Evolutionary conservation across 148 eudicot genomes (phyloP).

Genomic region (Fagopyrum esculentum): DNA sequence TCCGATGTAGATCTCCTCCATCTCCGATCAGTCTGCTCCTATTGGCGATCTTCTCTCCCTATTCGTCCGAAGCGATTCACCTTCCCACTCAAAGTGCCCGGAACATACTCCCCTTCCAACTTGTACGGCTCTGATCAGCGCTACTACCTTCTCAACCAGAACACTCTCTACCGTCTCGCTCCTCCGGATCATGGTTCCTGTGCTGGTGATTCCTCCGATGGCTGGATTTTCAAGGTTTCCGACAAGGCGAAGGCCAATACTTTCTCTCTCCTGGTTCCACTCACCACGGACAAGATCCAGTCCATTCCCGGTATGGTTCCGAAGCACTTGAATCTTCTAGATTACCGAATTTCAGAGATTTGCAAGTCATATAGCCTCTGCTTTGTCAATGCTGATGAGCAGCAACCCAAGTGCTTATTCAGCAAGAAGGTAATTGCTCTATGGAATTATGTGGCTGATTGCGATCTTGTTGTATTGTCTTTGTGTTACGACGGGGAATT

Average conservation of each 20-base stretch:
- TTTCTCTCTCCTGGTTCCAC: not conserved
- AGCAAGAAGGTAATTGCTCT: not conserved
- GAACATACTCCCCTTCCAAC: not conserved
- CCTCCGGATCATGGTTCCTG: not conserved
- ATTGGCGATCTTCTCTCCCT: not conserved
- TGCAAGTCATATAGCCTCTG: not conserved
- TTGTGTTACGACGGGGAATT: not conserved
- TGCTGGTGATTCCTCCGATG: not conserved
- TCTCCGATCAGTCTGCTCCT: not conserved
- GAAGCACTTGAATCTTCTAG: not conserved
- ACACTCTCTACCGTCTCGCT: constrained; percentile 1
- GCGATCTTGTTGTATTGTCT: not conserved
- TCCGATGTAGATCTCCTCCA: not conserved
- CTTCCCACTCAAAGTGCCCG: not conserved
- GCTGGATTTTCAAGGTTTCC: not conserved
- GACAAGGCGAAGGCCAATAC: not conserved
- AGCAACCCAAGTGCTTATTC: too few relatives aligned
- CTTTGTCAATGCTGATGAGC: not conserved
- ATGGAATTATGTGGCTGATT: not conserved
- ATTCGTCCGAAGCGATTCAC: not conserved
- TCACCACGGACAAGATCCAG: not conserved
- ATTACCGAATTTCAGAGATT: not conserved
- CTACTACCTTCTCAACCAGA: not conserved
- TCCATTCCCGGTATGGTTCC: not conserved
- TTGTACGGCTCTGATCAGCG: too few relatives aligned